These are phyloP conservation scores for Lactarius psammicola DNA, from an alignment of 768 basidiomycete species.

Conservation along the genomic window DNA sequence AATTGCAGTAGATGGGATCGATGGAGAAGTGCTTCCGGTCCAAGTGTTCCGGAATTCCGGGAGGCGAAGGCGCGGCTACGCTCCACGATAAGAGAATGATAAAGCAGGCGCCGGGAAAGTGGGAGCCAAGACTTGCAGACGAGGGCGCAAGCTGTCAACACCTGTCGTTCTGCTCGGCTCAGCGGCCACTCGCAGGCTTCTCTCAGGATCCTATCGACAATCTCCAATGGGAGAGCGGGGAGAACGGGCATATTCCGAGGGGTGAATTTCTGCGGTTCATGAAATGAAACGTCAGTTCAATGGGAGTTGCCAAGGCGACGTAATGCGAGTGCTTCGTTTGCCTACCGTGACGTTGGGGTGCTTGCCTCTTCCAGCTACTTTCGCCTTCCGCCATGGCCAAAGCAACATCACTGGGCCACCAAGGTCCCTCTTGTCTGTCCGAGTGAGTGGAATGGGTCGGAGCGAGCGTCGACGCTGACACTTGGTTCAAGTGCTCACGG, in stretches of 20 bases:
- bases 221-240: constrained; percentile 16
- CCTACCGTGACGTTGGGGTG: background rate
- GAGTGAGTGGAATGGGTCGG: too few relatives aligned
- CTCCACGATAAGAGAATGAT: constrained; percentile 17
- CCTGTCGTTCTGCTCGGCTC: background rate
- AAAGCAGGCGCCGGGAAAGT: constrained; percentile 12
- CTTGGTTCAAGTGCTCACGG: background rate
- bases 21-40: constrained; percentile 8
- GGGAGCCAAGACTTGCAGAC: constrained; percentile 25
- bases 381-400: constrained; percentile 4
- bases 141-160: constrained; percentile 11
- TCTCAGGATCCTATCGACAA: constrained; percentile 15
- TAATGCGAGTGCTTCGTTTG: background rate
- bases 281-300: background rate
- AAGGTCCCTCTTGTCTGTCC: background rate
- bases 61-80: constrained; percentile 11
- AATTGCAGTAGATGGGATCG: constrained; percentile 10
- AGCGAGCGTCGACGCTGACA: background rate
- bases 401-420: background rate
- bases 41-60: constrained; percentile 16
- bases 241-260: background rate
- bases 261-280: constrained; percentile 5
- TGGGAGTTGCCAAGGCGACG: constrained; percentile 9
- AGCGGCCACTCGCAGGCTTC: constrained; percentile 17
- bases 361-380: background rate